Base-by-base conservation (phyloP, 768 basidiomycete genomes). In the Boletus insuetus region DNA sequence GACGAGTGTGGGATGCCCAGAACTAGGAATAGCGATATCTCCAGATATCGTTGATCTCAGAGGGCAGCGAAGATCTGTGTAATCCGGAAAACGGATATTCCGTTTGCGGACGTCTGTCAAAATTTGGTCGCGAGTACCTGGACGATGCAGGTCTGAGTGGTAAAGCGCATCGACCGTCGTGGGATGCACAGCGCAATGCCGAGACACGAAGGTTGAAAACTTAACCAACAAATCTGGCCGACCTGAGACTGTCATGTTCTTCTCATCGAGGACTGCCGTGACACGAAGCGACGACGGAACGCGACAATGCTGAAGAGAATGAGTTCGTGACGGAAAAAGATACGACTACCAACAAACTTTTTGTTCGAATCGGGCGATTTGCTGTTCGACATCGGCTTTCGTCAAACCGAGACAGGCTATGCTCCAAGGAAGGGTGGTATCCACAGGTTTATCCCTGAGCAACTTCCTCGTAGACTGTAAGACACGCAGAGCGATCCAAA, bases 231-330 rank as follows among this genome's bases (percentile, higher is more conserved):
- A 49, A 55, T 82, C 77, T 3, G 84, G 84, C 46, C 72, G 76
- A 22, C 84, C 86, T 3, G 85, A 86, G 46, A 85, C 69, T 12
- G 84, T 84, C 51, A 83, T 69, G 51, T 74, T 78, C 12, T 59
- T 67, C 49, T 75, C 71, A 54, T 78, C 77, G 46, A 81, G 71
- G 54, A 82, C 70, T 10, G 82, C 80, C 1, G 83, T 84, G 43
- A 85, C 68, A 62, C 68, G 74, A 62, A 85, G 67, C 16, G 62
- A 51, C 1, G 64, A 51, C 1, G 64, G 63, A 44, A 54, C 43
- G 39, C 51, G 62, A 56, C 52, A 51, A 48, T 56, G 51, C 55
- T 62, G 46, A 51, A 45, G 3, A 14, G 12, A 32, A 31, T 5
- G 40, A 29, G 67, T 55, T 4, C 49, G 31, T 3, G 19, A 19